Evolutionary conservation across 345 rosid genomes (phyloP).

Genomic region (Acer campestre): DNA sequence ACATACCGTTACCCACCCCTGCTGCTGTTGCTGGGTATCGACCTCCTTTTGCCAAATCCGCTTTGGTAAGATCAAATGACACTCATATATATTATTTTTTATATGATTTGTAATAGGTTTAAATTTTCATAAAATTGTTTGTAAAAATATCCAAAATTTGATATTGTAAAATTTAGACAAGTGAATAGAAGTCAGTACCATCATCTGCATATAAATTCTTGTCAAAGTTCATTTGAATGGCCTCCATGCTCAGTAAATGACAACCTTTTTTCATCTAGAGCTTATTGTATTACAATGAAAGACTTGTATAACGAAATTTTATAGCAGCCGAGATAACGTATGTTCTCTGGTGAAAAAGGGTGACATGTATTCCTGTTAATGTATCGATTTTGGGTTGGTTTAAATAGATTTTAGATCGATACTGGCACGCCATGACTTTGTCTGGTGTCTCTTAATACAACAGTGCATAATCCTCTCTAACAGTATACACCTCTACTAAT

Average conservation of each 20-base stretch:
- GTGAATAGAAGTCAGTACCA: not conserved
- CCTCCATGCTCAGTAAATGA: not conserved
- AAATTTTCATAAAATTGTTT: not conserved
- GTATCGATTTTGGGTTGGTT: not conserved
- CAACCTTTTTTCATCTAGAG: not conserved
- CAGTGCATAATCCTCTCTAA: too few species aligned
- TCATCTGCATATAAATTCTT: not conserved
- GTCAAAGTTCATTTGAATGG: not conserved
- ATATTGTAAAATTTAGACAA: not conserved
- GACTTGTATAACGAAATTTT: too few species aligned
- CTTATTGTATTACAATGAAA: not conserved
- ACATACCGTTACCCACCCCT: not conserved
- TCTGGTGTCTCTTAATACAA: too few species aligned
- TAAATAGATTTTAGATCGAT: too few species aligned
- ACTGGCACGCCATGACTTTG: too few species aligned
- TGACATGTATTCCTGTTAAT: not conserved
- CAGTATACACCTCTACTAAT: too few species aligned
- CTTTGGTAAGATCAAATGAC: conserved; percentile 4
- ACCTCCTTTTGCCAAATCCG: too few species aligned
- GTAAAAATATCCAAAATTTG: not conserved
- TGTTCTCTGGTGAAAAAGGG: not conserved
- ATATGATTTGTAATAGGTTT: not conserved
- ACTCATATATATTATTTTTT: not conserved
- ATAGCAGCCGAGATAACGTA: too few species aligned
- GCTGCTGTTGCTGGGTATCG: too few species aligned